These are phyloP conservation scores for Earliella scabrosa DNA, from an alignment of 1,284 basidiomycete genomes.

Conservation along the genomic window DNA sequence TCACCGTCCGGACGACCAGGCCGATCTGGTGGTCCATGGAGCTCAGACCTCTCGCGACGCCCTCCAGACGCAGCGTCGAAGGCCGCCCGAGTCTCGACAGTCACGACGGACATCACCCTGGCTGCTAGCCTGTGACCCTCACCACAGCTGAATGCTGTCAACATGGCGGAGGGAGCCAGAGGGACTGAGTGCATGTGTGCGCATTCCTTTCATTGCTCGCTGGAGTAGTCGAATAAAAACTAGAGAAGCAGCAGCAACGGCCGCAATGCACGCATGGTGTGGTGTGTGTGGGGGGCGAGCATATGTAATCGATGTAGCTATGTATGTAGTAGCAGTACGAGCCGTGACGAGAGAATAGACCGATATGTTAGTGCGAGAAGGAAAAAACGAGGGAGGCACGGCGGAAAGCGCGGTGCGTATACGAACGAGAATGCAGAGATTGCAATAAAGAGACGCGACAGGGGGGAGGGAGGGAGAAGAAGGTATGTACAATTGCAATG, in stretches of 20 bases:
- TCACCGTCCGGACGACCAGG: conserved; percentile 77
- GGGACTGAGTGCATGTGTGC: neutral
- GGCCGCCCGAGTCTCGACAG: neutral
- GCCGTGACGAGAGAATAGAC: neutral
- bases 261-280: neutral
- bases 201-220: neutral
- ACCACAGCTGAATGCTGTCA: no score
- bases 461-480: neutral
- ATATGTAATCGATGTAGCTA: neutral
- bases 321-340: neutral
- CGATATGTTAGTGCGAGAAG: neutral
- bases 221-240: no score
- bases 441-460: conserved; percentile 6
- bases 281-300: neutral
- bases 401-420: neutral
- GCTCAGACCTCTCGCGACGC: conserved; percentile 23
- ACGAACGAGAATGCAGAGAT: conserved; percentile 9
- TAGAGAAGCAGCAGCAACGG: neutral
- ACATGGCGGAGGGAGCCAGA: neutral
- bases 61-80: neutral
- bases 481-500: conserved; percentile 20
- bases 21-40: conserved; percentile 83
- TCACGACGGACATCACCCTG: neutral
- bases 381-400: neutral
- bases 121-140: neutral